Evolutionary conservation across 805 yeast species (phyloP), one percentile per base, ranked within the genome.

Genomic region (Debaryomyces tyrocola): DNA sequence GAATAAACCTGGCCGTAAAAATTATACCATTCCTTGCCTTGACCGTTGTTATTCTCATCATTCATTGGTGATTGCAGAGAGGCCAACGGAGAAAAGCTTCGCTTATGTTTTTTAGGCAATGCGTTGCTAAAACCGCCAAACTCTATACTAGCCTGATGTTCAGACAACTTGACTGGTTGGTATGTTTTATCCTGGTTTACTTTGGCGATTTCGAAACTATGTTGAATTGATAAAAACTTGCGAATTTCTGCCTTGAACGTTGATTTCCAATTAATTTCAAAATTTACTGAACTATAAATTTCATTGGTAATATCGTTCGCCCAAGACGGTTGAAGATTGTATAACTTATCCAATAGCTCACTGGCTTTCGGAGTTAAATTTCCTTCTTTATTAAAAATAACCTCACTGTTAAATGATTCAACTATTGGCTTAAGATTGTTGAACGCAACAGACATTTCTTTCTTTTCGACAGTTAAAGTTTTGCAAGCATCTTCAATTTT

Each of bases 71-170:
- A 20, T 11, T 18, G n/a, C 17, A 12, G 38, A 14, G 17, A 11
- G 10, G 20, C 17, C 14, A 17, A 35, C 6, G 57, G 57, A 5
- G 58, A 49, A 33, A 51, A 53, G 35, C 41, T 53, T 29, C 57
- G 41, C 27, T 41, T 44, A 12, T 20, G 45, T 44, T 50, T 51
- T 29, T 58, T 60, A 28, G 58, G 55, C 33, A 61, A 51, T 2
- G 70, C 70, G 48, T 64, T 65, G 37, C 52, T 50, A 41, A 51
- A 57, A 5, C 77, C 75, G 0, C 75, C 76, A 58, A 70, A 72
- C 29, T 64, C 68, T 38, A 69, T 53, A 36, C 72, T 63, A 4
- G 74, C 75, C 44, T 62, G 67, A 46, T 64, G 57, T 46, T 72
- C 76, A 6, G 63, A 61, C 43, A 67, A 42, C 41, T 55, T 59